phyloP scores from a whole-genome alignment of 148 eudicot genomes.

The Oxyria digyna region DNA sequence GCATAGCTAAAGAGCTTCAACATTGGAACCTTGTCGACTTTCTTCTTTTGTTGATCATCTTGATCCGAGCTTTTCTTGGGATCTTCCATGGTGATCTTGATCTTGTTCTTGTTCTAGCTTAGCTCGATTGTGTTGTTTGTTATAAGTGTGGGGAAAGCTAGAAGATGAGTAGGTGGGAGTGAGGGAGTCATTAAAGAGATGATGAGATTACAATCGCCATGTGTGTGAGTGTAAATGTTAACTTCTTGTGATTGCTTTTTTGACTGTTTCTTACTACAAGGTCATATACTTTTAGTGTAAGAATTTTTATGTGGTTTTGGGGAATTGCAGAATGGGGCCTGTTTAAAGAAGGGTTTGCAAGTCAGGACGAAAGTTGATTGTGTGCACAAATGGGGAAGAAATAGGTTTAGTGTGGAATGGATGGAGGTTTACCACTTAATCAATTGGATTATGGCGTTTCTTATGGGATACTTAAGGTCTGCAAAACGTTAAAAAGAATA shows the following conservation, averaged over 20 bases:
- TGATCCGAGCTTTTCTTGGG: background rate
- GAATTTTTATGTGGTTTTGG: background rate
- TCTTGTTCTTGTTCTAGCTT: background rate
- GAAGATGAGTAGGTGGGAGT: background rate
- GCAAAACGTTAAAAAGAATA: background rate
- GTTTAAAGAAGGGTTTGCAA: background rate
- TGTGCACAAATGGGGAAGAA: background rate
- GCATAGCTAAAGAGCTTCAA: constrained; percentile 52
- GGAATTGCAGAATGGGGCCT: background rate
- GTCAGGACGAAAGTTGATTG: background rate
- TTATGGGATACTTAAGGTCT: background rate
- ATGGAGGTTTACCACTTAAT: background rate
- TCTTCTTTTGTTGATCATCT: constrained; percentile 8
- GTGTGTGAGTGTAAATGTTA: background rate
- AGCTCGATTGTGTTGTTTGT: background rate
- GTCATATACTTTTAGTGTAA: background rate
- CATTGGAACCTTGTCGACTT: constrained; percentile 21
- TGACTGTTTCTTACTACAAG: background rate
- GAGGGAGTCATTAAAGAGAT: constrained; percentile 3
- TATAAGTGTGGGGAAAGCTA: background rate
- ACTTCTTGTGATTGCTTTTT: background rate
- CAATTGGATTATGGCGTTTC: background rate
- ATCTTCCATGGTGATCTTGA: background rate
- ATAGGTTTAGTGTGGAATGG: background rate
- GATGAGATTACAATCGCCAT: background rate